phyloP scores from a whole-genome alignment of 2,329 filamentous ascomycete genomes.

The Alternaria triticimaculans region DNA sequence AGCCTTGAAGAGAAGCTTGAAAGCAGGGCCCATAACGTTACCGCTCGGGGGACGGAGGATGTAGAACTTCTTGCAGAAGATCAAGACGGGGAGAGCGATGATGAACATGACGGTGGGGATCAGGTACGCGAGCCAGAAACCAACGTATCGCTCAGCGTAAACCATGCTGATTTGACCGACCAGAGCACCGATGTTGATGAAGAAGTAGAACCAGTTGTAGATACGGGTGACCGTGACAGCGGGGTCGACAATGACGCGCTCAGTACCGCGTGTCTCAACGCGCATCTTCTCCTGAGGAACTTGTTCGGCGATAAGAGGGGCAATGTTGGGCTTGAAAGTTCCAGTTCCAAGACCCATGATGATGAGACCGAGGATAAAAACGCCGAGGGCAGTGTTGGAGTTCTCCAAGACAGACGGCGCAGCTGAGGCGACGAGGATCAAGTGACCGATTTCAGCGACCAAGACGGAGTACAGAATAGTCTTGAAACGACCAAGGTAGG shows the following conservation, averaged over 20 bases:
- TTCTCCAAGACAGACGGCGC: conserved; percentile 59
- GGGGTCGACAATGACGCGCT: conserved; percentile 70
- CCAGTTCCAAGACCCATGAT: conserved; percentile 72
- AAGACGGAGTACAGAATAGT: conserved; percentile 63
- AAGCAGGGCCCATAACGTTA: conserved; percentile 70
- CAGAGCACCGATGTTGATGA: conserved; percentile 49
- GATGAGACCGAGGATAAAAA: conserved; percentile 64
- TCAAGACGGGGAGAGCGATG: conserved; percentile 64
- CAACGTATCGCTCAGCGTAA: conserved; percentile 58
- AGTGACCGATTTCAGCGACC: conserved; percentile 65
- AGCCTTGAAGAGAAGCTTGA: conserved; percentile 60
- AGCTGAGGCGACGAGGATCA: conserved; percentile 63
- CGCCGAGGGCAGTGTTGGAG: conserved; percentile 58
- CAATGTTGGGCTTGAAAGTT: conserved; percentile 72
- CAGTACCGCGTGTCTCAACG: conserved; percentile 54
- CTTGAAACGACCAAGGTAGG: conserved; percentile 67
- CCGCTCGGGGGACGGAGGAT: conserved; percentile 68
- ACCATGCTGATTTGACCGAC: conserved; percentile 48
- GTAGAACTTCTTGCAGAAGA: conserved; percentile 67
- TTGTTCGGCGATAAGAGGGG: conserved; percentile 67
- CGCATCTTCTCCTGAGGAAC: conserved; percentile 63
- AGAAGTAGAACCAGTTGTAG: conserved; percentile 62
- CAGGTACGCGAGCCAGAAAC: conserved; percentile 75
- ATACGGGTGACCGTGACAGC: conserved; percentile 70
- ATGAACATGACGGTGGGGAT: conserved; percentile 72